Evolutionary conservation across 1,139 yeast species (phyloP).

Genomic region (Debaryomyces subglobosus): DNA sequence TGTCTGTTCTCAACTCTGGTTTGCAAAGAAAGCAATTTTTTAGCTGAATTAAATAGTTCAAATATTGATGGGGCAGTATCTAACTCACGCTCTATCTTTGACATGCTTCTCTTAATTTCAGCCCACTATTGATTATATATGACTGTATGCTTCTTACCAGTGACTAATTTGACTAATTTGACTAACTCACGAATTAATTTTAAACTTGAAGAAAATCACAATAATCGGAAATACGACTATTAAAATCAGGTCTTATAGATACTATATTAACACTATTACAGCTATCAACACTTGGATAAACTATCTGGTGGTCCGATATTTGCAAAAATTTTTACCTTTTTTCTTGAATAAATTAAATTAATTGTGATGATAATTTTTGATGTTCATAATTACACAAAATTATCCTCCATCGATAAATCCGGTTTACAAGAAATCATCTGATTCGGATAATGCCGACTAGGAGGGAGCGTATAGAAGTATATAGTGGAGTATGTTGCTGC

Average conservation of each 20-base stretch:
- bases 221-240: background rate
- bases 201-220: background rate
- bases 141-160: background rate
- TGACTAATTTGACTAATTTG: background rate
- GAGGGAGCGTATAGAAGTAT: background rate
- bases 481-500: too few species aligned
- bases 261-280: background rate
- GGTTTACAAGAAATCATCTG: background rate
- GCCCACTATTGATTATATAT: background rate
- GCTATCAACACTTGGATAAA: background rate
- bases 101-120: background rate
- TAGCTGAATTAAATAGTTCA: conserved; percentile 49
- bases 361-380: background rate
- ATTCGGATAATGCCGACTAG: background rate
- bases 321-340: background rate
- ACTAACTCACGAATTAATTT: too few species aligned
- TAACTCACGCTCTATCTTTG: conserved; percentile 2
- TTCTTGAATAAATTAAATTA: background rate
- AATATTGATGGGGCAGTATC: conserved; percentile 37
- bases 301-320: background rate
- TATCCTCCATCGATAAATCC: background rate
- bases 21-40: conserved; percentile 42
- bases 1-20: conserved; percentile 47
- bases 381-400: background rate
- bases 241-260: background rate